A percentile compares a stretch with the other conserved stretches of the same genome.
Conservation (phyloP, 139 green algal genomes). For the Desmodesmus armatus region DNA sequence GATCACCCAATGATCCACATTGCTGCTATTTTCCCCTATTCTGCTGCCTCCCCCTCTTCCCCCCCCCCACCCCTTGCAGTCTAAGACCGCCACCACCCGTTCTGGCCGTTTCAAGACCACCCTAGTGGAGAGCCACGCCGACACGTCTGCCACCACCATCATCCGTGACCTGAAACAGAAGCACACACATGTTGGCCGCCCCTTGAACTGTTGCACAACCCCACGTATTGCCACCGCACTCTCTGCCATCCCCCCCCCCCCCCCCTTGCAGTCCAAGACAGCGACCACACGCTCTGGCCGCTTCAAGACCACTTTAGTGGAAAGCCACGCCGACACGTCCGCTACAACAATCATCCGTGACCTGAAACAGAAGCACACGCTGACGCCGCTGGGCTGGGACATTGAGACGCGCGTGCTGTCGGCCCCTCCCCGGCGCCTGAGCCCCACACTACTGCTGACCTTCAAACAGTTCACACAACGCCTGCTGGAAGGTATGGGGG, state of each 20-base stretch:
- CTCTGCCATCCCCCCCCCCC: too few species aligned
- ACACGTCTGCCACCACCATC: constrained; percentile 8
- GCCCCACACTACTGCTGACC: constrained; percentile 51
- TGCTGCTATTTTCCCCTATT: too few species aligned
- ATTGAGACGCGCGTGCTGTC: too few species aligned
- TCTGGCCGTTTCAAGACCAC: constrained; percentile 26
- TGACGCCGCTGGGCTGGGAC: too few species aligned
- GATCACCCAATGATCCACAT: too few species aligned
- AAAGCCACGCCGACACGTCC: constrained; percentile 14
- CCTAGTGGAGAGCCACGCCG: constrained; percentile 29
- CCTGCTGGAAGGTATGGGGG: constrained; percentile 53
- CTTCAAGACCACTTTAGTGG: constrained; percentile 32
- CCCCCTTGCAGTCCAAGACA: too few species aligned
- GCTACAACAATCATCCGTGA: constrained; percentile 2
- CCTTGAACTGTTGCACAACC: too few species aligned
- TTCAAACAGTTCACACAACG: constrained; percentile 57
- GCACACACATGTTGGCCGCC: too few species aligned
- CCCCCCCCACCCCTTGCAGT: too few species aligned
- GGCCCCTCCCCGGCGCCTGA: not conserved
- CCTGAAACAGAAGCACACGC: not conserved
- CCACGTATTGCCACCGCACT: too few species aligned
- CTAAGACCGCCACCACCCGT: too few species aligned
- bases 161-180: not conserved
- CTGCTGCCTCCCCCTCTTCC: too few species aligned
- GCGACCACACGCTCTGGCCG: constrained; percentile 14